A percentile compares a stretch with the other conserved stretches of the same genome.
These are phyloP conservation scores for Raphanus hybrid DNA, from an alignment of 441 rosid genomes.

Conservation along the genomic window DNA sequence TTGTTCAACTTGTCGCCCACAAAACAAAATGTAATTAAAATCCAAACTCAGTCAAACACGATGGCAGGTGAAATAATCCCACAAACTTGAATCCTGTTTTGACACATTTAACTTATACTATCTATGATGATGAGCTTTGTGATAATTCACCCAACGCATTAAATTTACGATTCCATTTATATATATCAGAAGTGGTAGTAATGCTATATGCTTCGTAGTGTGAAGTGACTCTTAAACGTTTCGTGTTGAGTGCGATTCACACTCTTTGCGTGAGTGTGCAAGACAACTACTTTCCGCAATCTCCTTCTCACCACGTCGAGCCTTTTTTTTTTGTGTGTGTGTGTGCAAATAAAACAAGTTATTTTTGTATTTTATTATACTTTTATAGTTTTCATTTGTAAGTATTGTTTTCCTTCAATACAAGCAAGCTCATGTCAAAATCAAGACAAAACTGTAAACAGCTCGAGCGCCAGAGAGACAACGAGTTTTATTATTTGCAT, in stretches of 20 bases:
- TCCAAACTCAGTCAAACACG: background rate
- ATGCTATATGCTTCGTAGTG: constrained; percentile 19
- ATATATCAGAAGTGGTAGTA: constrained; percentile 6
- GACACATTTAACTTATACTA: background rate
- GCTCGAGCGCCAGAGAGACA: background rate
- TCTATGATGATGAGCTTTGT: constrained; percentile 16
- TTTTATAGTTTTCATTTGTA: background rate
- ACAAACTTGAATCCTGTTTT: background rate
- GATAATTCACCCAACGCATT: constrained; percentile 40
- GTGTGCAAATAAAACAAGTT: constrained; percentile 9
- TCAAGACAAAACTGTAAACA: background rate
- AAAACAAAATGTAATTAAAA: background rate
- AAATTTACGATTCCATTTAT: constrained; percentile 9
- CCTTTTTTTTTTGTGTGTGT: background rate
- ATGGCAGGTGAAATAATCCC: background rate
- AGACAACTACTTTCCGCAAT: constrained; percentile 17
- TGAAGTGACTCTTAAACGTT: constrained; percentile 38
- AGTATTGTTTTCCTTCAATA: background rate
- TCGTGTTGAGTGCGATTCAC: constrained; percentile 42
- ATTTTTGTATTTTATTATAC: background rate
- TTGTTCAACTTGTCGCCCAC: background rate
- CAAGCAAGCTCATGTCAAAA: background rate
- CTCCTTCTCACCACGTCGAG: constrained; percentile 22
- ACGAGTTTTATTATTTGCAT: constrained; percentile 6
- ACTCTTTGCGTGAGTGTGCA: constrained; percentile 42